Evolutionary conservation across 2,329 filamentous ascomycete genomes (phyloP).

Genomic region (Ceratocystis papillata): DNA sequence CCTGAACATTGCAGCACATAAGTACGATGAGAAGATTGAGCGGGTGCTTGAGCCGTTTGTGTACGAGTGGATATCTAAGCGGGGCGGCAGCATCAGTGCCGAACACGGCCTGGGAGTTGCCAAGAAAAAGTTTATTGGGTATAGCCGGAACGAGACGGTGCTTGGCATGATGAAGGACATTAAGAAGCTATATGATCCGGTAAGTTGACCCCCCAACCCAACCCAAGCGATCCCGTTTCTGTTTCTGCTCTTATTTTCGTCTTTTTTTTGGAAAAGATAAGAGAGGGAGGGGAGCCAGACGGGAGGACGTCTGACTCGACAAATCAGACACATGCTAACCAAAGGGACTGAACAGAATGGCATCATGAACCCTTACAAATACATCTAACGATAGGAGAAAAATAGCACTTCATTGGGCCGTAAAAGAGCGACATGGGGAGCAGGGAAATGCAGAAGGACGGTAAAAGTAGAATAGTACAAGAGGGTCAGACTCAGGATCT

Average conservation of each 20-base stretch:
- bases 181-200: constrained; percentile 88
- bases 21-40: constrained; percentile 82
- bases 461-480: neutral
- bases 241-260: too few species aligned
- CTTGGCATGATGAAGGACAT: constrained; percentile 87
- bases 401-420: neutral
- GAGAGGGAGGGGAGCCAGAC: neutral
- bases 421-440: too few species aligned
- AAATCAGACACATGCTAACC: neutral
- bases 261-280: too few species aligned
- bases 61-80: constrained; percentile 88
- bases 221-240: too few species aligned
- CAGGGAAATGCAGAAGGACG: neutral
- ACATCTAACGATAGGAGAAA: constrained; percentile 45
- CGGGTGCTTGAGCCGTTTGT: constrained; percentile 84
- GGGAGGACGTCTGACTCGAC: neutral
- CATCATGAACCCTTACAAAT: constrained; percentile 99
- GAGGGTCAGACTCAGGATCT: neutral
- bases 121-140: constrained; percentile 92
- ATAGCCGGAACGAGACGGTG: constrained; percentile 81
- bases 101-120: constrained; percentile 90
- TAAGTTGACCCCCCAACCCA: constrained; percentile 39
- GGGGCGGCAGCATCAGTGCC: constrained; percentile 86
- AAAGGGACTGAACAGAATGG: constrained; percentile 55
- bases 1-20: constrained; percentile 72